Percentiles rank a stretch among this genome's conserved stretches.
Evolutionary conservation across 2,329 filamentous ascomycete genomes (phyloP).

Genomic region (Cytospora paraplurivora): DNA sequence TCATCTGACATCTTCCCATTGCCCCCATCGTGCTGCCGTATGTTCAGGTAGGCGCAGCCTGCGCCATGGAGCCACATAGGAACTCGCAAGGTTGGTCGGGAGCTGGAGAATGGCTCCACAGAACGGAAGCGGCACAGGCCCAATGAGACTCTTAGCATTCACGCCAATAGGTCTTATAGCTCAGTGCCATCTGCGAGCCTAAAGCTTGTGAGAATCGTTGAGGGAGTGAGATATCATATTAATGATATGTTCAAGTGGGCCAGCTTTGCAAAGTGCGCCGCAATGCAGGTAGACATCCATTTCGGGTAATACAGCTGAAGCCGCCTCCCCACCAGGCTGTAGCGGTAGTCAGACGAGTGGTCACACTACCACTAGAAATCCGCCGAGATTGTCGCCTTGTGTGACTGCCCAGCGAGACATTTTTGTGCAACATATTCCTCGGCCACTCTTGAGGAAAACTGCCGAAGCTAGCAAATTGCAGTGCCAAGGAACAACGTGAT

Average conservation of each 20-base stretch:
- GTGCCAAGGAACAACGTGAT: neutral
- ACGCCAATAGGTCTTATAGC: neutral
- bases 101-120: neutral
- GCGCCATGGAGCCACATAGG: neutral
- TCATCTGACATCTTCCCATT: neutral
- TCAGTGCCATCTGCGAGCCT: neutral
- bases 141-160: neutral
- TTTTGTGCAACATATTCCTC: conserved; percentile 14
- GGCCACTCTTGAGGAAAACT: conserved; percentile 15
- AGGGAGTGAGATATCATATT: neutral
- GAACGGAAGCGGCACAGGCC: neutral
- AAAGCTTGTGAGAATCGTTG: conserved; percentile 3
- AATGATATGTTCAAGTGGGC: conserved; percentile 5
- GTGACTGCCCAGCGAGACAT: neutral
- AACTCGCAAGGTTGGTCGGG: neutral
- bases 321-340: neutral
- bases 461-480: conserved; percentile 14
- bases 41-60: neutral
- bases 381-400: conserved; percentile 10
- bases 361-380: conserved; percentile 1
- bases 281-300: neutral
- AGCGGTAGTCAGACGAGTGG: conserved; percentile 1
- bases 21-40: neutral
- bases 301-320: conserved; percentile 5
- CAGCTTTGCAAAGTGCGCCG: conserved; percentile 10